phyloP scores from a whole-genome alignment of 2,329 filamentous ascomycete species.

The Fusarium lateritium region DNA sequence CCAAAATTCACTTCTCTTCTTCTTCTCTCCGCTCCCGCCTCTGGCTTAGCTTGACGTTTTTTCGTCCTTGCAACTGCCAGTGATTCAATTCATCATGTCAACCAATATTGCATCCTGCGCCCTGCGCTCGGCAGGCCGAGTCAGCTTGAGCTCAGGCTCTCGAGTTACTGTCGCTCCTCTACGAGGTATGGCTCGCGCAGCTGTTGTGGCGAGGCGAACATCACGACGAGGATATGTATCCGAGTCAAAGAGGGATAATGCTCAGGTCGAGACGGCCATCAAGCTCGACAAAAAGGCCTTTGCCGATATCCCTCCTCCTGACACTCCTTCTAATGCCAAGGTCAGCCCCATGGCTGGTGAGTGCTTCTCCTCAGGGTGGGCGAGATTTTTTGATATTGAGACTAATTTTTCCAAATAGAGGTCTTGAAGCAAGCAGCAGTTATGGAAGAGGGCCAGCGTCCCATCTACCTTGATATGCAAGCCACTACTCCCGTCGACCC shows the following conservation, averaged over 20 bases:
- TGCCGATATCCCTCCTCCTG: constrained; percentile 64
- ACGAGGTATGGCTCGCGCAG: constrained; percentile 51
- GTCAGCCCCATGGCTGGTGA: constrained; percentile 82
- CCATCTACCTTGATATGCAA: constrained; percentile 99
- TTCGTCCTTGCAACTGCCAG: constrained; percentile 46
- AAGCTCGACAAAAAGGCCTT: constrained; percentile 90
- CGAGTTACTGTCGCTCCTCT: constrained; percentile 54
- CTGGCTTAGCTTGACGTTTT: constrained; percentile 39
- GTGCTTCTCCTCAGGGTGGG: constrained; percentile 12
- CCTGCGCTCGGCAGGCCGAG: constrained; percentile 81
- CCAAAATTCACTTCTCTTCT: constrained; percentile 44
- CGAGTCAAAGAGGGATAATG: constrained; percentile 82
- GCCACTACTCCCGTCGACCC: constrained; percentile 96
- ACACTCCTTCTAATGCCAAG: constrained; percentile 63
- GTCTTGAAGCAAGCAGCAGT: constrained; percentile 92
- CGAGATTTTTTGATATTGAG: constrained; percentile 7
- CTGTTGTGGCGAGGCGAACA: constrained; percentile 47
- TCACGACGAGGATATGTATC: constrained; percentile 82
- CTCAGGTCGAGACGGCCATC: constrained; percentile 89
- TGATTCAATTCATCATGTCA: constrained; percentile 65
- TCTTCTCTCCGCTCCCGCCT: constrained; percentile 37
- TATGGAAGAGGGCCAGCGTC: constrained; percentile 92
- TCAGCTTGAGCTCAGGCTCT: constrained; percentile 64
- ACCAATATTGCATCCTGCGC: constrained; percentile 76
- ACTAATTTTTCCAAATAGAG: constrained; percentile 60